A percentile compares a stretch with the other conserved stretches of the same genome.
Conservation (phyloP, 2,329 filamentous ascomycete species). For the Fusarium sterilihyphosum region DNA sequence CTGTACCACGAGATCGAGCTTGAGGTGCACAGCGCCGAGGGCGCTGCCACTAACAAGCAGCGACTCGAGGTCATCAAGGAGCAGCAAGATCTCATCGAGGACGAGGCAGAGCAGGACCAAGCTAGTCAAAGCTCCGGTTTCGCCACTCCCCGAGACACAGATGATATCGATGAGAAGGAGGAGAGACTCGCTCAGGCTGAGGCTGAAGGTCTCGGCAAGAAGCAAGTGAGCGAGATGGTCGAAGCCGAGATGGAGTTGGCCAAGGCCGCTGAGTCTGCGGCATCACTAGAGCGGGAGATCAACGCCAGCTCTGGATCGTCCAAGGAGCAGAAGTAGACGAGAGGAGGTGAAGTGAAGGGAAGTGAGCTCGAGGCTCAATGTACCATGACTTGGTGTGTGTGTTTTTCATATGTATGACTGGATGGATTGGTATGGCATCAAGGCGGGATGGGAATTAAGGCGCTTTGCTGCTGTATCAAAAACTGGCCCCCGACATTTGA, state of each 20-base stretch:
- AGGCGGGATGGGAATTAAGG: slow-evolving; percentile 32
- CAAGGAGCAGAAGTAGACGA: slow-evolving; percentile 50
- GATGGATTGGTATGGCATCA: slow-evolving; percentile 43
- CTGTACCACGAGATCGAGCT: slow-evolving; percentile 99
- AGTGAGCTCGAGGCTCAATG: slow-evolving; percentile 28
- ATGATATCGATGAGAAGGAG: slow-evolving; percentile 96
- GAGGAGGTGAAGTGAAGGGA: neutral
- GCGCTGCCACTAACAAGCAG: slow-evolving; percentile 98
- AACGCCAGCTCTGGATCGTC: slow-evolving; percentile 41
- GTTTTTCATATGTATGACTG: slow-evolving; percentile 48
- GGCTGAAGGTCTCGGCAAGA: slow-evolving; percentile 57
- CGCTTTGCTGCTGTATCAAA: slow-evolving; percentile 44
- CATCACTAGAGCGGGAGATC: slow-evolving; percentile 37
- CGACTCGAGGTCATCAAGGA: slow-evolving; percentile 97
- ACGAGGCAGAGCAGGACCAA: slow-evolving; percentile 93
- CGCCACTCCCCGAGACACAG: slow-evolving; percentile 81
- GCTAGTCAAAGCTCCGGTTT: slow-evolving; percentile 80
- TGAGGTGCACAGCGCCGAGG: slow-evolving; percentile 96
- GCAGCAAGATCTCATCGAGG: slow-evolving; percentile 96
- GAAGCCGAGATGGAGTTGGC: slow-evolving; percentile 63
- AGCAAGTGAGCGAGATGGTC: slow-evolving; percentile 63
- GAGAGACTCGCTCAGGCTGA: slow-evolving; percentile 68
- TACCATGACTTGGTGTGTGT: slow-evolving; percentile 40
- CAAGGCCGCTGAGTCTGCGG: slow-evolving; percentile 42
- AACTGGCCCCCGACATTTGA: slow-evolving; percentile 27